Evolutionary conservation across 176 grass and related monocot species (phyloP).

Genomic region (Coix lacrymajobi): DNA sequence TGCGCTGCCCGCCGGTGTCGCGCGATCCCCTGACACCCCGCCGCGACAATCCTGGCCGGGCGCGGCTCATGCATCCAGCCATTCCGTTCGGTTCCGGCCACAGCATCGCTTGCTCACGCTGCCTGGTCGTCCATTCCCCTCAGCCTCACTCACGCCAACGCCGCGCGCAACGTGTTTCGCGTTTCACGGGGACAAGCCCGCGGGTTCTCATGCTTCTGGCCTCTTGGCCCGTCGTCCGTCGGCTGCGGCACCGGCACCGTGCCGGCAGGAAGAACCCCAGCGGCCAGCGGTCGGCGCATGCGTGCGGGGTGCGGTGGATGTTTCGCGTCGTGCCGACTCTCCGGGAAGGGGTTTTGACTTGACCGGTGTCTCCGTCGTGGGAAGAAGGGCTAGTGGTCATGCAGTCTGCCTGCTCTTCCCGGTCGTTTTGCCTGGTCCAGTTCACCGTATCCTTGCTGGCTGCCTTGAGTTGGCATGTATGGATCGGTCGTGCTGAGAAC

Average conservation of each 20-base stretch:
- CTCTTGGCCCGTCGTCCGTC: not conserved
- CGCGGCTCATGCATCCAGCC: not conserved
- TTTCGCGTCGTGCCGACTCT: not conserved
- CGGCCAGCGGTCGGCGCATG: not conserved
- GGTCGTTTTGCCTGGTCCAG: not conserved
- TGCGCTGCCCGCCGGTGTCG: conserved; percentile 33
- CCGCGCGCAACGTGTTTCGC: not conserved
- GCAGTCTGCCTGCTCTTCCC: not conserved
- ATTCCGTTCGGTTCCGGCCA: not conserved
- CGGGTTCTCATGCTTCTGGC: not conserved
- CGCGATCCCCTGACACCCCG: conserved; percentile 17
- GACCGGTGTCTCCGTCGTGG: not conserved
- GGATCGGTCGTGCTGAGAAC: not conserved
- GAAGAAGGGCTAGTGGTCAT: not conserved
- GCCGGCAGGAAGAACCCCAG: not conserved
- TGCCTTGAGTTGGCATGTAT: not conserved
- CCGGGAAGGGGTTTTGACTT: not conserved
- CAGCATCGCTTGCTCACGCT: not conserved
- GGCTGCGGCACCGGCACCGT: not conserved
- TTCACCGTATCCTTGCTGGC: not conserved
- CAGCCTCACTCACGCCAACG: not conserved
- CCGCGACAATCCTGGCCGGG: conserved; percentile 6
- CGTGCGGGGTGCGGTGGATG: not conserved
- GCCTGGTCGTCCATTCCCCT: not conserved
- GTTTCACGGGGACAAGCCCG: not conserved